Evolutionary conservation across 2,329 filamentous ascomycete species (phyloP).

Genomic region (Fusarium drepaniforme): DNA sequence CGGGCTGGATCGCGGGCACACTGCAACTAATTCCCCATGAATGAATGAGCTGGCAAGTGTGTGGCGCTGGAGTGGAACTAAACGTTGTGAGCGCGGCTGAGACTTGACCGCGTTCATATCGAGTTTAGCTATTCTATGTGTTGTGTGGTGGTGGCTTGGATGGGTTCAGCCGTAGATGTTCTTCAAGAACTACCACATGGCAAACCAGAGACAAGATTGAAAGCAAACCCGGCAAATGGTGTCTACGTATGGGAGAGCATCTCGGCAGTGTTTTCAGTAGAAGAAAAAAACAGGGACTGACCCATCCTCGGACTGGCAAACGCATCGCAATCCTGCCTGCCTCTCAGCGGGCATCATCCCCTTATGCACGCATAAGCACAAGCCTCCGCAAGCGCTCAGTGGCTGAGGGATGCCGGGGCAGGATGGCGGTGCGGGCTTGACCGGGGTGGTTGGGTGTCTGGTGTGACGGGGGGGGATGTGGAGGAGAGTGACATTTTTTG

Average conservation of each 20-base stretch:
- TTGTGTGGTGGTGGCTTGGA: conserved; percentile 1
- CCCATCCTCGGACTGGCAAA: not conserved
- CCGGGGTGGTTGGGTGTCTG: not conserved
- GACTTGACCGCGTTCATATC: not conserved
- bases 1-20: not conserved
- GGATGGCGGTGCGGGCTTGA: conserved; percentile 1
- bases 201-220: not conserved
- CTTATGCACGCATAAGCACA: conserved; percentile 20
- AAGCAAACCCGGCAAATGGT: not conserved
- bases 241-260: not conserved
- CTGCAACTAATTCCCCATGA: not conserved
- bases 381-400: conserved; percentile 14
- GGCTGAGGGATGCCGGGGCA: conserved; percentile 9
- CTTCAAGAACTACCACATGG: not conserved
- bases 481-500: conserved; percentile 4
- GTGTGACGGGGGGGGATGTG: not conserved
- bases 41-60: not conserved
- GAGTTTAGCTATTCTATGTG: not conserved
- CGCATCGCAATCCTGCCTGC: not conserved
- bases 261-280: not conserved
- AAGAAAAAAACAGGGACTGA: not conserved
- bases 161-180: not conserved
- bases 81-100: not conserved
- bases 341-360: not conserved
- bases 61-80: not conserved